Base-by-base conservation (phyloP, 73 alveolate species). In the Tetrahymena thermophila region DNA sequence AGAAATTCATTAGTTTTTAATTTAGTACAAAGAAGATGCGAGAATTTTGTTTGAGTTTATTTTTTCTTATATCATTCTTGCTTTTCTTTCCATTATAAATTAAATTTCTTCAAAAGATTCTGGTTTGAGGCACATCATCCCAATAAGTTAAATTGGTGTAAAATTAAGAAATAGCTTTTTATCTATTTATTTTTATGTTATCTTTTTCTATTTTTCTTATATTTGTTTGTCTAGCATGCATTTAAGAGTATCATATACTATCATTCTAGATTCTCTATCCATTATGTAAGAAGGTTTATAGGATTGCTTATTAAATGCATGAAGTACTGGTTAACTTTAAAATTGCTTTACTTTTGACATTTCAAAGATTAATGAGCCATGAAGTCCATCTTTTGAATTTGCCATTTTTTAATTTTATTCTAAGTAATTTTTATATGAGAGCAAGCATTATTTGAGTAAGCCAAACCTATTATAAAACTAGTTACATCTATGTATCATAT, bases 181-280 rank as follows among this genome's bases (percentile, higher is more conserved):
- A 71, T 71, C 89, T 13, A 71, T 71, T n/a, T 71, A 6, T 25
- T n/a, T 71, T 71, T 71, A 5, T n/a, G 89, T 31, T 19, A 71
- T 71, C n/a, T 71, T 71, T 31, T 71, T 71, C 31, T 71, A 31
- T 34, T 71, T 71, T 28, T 71, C 89, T 71, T 71, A 71, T 7
- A 71, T 71, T 71, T 71, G n/a, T 71, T 71, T 71, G 13, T 71
- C 89, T 28, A 71, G 89, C 89, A 71, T 71, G 23, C 89, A 71
- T 71, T 71, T 71, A 31, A 71, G 89, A 25, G 89, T 71, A 7
- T 71, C 89, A 25, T 71, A 71, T 25, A 71, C 37, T 5, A 71
- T 71, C 89, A 71, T 71, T 71, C 89, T 71, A n/a, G 89, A 71
- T n/a, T 71, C 89, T 71, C 89, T 71, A 71, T 71, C 89, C 89